phyloP scores from a whole-genome alignment of 768 basidiomycete species.

The Suillus cothurnatus region DNA sequence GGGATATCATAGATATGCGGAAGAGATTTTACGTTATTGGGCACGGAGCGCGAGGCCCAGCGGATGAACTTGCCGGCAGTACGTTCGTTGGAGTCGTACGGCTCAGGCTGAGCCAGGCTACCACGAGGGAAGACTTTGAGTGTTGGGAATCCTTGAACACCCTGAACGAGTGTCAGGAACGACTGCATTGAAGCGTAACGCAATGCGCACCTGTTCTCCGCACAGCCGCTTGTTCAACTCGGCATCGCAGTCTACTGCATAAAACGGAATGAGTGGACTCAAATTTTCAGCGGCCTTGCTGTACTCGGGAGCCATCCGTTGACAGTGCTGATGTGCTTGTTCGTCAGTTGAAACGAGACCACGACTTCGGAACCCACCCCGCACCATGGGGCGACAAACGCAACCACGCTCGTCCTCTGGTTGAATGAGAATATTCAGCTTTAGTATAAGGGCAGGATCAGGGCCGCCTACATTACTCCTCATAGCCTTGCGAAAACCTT shows the following conservation, averaged over 20 bases:
- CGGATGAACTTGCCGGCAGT: conserved; percentile 73
- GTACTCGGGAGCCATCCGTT: conserved; percentile 83
- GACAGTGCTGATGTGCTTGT: conserved; percentile 66
- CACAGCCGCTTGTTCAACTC: conserved; percentile 82
- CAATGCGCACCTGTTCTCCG: conserved; percentile 60
- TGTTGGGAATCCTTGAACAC: conserved; percentile 91
- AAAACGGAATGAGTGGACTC: conserved; percentile 81
- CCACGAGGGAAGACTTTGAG: conserved; percentile 91
- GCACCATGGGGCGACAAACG: conserved; percentile 96
- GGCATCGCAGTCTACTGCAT: conserved; percentile 93
- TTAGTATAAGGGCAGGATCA: neutral
- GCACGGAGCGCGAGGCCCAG: conserved; percentile 74
- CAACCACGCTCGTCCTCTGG: conserved; percentile 77
- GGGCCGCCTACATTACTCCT: conserved; percentile 64
- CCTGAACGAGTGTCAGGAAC: conserved; percentile 35
- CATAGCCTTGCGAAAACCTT: conserved; percentile 71
- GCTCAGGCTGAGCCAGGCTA: conserved; percentile 55
- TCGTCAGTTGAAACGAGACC: neutral
- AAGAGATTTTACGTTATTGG: conserved; percentile 66
- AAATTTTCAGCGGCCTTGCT: conserved; percentile 79
- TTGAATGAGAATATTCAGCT: neutral
- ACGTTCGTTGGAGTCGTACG: conserved; percentile 70
- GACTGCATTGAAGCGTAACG: neutral
- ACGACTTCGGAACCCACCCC: conserved; percentile 51
- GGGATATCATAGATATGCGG: conserved; percentile 57